These are phyloP conservation scores for Colletotrichum phormii DNA, from an alignment of 2,329 filamentous ascomycete genomes.

Conservation along the genomic window DNA sequence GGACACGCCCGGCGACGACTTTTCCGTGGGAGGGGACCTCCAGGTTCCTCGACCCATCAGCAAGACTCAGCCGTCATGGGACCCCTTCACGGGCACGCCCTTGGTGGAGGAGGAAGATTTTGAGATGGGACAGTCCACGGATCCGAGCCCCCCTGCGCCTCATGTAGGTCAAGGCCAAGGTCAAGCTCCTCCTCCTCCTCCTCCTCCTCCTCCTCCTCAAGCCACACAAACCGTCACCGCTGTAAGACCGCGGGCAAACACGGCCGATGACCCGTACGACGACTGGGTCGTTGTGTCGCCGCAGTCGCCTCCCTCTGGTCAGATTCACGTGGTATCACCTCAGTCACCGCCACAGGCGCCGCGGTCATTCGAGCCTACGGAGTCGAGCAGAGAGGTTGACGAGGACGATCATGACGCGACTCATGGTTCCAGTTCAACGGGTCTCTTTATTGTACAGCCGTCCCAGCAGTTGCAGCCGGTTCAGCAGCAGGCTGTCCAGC, in stretches of 20 bases:
- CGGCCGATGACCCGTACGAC: constrained; percentile 42
- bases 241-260: background rate
- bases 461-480: background rate
- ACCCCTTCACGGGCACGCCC: constrained; percentile 49
- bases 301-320: constrained; percentile 39
- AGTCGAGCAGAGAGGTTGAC: constrained; percentile 6
- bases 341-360: constrained; percentile 15
- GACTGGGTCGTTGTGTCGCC: constrained; percentile 48
- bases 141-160: constrained; percentile 16
- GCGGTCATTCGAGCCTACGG: constrained; percentile 13
- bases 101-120: constrained; percentile 51
- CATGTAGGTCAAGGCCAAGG: background rate
- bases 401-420: background rate
- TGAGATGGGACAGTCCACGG: constrained; percentile 42
- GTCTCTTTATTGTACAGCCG: background rate
- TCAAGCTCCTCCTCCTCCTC: background rate
- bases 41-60: constrained; percentile 45
- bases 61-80: constrained; percentile 49
- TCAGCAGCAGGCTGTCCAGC: background rate
- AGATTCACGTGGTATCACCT: constrained; percentile 42
- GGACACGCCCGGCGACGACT: constrained; percentile 35
- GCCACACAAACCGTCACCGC: background rate
- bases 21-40: constrained; percentile 29
- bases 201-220: background rate
- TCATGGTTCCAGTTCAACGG: background rate